Evolutionary conservation across 2,329 filamentous ascomycete species (phyloP).

Genomic region (Scedosporium boydii): DNA sequence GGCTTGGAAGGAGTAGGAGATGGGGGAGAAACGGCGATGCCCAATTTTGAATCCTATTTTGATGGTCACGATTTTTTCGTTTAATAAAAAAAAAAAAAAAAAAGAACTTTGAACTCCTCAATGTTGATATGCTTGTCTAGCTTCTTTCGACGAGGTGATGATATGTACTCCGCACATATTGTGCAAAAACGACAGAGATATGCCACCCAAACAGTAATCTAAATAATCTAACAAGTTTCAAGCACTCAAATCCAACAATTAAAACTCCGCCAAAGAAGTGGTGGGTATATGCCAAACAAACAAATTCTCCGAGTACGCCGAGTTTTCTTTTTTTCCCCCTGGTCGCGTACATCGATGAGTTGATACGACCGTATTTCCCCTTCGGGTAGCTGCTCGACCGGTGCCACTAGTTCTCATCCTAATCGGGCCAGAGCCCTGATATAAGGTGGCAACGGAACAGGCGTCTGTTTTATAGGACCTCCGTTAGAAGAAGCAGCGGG

Average conservation of each 20-base stretch:
- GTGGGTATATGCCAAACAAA: not conserved
- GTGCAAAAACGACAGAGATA: not conserved
- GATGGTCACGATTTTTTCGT: not conserved
- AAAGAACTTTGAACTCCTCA: not conserved
- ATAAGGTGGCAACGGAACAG: constrained; percentile 1
- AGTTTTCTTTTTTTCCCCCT: not conserved
- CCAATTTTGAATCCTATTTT: not conserved
- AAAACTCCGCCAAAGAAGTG: not conserved
- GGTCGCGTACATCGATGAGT: not conserved
- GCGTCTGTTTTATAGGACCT: not conserved
- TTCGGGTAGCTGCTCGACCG: not conserved
- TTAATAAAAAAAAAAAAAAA: not conserved
- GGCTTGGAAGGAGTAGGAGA: constrained; percentile 60
- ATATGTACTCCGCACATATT: not conserved
- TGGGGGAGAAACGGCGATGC: no score
- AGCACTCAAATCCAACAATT: not conserved
- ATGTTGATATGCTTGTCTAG: not conserved
- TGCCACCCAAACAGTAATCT: no score
- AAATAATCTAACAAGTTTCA: not conserved
- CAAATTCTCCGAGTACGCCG: not conserved
- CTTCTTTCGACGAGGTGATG: not conserved
- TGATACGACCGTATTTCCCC: not conserved
- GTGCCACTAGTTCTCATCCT: not conserved
- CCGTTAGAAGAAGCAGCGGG: not conserved
- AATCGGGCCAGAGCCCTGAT: not conserved